Conservation (phyloP, 352 stramenopile genomes). For the Chrysophaeum taylorii region DNA sequence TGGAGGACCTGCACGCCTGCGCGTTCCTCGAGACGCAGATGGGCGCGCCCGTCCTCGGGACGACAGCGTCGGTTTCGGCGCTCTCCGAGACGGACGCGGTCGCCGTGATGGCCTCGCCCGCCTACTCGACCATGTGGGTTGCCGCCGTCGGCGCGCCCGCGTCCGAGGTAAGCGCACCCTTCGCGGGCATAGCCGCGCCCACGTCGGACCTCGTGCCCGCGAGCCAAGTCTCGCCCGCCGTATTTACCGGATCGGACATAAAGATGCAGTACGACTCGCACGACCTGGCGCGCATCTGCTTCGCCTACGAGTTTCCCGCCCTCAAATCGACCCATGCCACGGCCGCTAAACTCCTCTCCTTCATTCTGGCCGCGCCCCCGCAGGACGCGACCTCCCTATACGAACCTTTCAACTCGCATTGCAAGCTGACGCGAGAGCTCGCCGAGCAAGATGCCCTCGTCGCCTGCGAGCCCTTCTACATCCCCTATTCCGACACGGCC, state of each 20-base stretch:
- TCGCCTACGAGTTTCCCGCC: conserved; percentile 7
- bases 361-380: neutral
- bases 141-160: neutral
- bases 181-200: neutral
- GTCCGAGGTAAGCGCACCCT: neutral
- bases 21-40: neutral
- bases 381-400: neutral
- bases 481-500: neutral
- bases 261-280: neutral
- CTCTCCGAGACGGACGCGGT: neutral
- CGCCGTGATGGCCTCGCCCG: neutral
- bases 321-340: neutral
- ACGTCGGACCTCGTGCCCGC: neutral
- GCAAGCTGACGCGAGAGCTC: neutral
- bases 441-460: neutral
- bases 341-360: neutral
- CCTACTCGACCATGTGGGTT: neutral
- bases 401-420: neutral
- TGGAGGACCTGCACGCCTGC: neutral
- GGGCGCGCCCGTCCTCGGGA: neutral
- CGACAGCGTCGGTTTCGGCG: neutral
- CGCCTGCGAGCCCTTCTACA: neutral
- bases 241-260: conserved; percentile 4
- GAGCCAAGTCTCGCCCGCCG: neutral
- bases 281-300: neutral